Conservation (phyloP, 2,329 filamentous ascomycete genomes). For the Phoma sp. region DNA sequence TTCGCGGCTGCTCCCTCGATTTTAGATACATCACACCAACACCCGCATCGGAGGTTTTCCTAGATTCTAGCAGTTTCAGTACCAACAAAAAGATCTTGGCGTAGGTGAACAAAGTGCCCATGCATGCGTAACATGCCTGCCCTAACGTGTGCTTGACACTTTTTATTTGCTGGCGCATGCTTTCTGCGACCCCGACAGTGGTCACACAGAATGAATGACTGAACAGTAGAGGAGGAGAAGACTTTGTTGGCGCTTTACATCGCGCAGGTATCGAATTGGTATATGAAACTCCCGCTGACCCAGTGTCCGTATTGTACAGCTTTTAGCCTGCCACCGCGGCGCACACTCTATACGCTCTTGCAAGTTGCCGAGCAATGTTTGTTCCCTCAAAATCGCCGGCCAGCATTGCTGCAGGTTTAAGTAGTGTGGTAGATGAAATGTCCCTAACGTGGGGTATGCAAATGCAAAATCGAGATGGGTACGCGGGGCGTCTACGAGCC, state of each 20-base stretch:
- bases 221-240: background rate
- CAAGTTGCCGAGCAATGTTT: background rate
- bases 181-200: too few relatives aligned
- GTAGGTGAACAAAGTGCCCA: too few relatives aligned
- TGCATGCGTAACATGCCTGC: too few relatives aligned
- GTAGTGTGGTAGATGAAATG: constrained; percentile 23
- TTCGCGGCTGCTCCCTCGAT: background rate
- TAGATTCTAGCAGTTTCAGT: too few relatives aligned
- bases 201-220: too few relatives aligned
- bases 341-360: constrained; percentile 6
- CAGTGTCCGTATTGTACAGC: constrained; percentile 43
- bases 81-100: too few relatives aligned
- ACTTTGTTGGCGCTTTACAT: background rate
- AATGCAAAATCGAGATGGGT: constrained; percentile 18
- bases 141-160: too few relatives aligned
- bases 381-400: background rate
- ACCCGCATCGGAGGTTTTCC: background rate
- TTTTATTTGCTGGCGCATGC: too few relatives aligned
- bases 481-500: constrained; percentile 40
- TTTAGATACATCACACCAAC: too few relatives aligned
- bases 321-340: constrained; percentile 18
- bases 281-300: constrained; percentile 47
- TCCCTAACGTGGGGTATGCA: constrained; percentile 15
- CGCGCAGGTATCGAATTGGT: constrained; percentile 34
- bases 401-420: constrained; percentile 3